Evolutionary conservation across 1,139 yeast species (phyloP), one percentile per base, ranked within the genome.

Genomic region (Blastobotrys malaysiensis): DNA sequence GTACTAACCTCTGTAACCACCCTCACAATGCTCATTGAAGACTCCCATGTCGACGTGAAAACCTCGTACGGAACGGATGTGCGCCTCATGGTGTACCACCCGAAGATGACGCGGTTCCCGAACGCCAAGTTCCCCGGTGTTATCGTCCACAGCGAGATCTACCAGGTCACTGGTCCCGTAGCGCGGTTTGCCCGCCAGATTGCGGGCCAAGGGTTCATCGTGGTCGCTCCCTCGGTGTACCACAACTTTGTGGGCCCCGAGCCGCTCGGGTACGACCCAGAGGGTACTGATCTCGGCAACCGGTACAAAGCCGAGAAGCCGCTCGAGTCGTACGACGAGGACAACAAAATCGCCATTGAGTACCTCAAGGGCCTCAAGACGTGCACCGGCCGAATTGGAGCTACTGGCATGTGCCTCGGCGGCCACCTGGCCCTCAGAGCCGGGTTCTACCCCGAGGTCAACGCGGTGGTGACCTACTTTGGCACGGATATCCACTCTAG

Each of bases 371-470:
- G 77, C 2, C 73, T 86, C 59, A 74, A 78, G 1, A 84, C 88
- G 2, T 86, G 88, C 67, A 84, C 80, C 59, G 93, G 93, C 47
- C 80, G 77, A 58, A 78, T 86, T 60, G 95, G 95, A 26, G 85
- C 91, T 51, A 85, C 93, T 1, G 95, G 95, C 21, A 87, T 87
- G 91, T 87, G 95, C 67, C 79, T 87, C 20, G 95, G 95, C 19
- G 95, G 95, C 1, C 95, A 87, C 66, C 74, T 86, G 64, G 93
- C 95, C 1, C 85, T 80, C 69, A 77, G 95, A 62, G 82, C 88
- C 1, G 80, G 86, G 6, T 75, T 86, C 60, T 90, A 86, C 64
- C 76, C 78, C 27, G 72, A 89, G 54, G 81, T 86, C 43, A 72
- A 73, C 26, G 89, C 93, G 14, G 79, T 85, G 9, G 87, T 86